phyloP scores from a whole-genome alignment of 208 protist species.

The Blastocrithidia nonstop region DNA sequence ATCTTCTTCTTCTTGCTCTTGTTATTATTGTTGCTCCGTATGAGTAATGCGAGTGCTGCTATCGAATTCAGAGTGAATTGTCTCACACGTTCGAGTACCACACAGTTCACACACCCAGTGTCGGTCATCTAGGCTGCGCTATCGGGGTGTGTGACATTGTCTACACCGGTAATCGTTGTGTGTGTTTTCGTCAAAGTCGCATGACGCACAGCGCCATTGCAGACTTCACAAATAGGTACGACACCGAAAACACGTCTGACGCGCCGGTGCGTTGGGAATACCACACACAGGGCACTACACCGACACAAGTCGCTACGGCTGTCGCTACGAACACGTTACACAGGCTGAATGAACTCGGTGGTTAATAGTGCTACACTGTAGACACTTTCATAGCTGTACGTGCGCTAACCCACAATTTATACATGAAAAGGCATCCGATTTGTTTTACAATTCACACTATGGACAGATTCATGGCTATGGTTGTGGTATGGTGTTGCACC shows the following conservation, averaged over 20 bases:
- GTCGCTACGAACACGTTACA: slow-evolving; percentile 11
- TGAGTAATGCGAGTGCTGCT: no score
- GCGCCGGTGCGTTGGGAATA: slow-evolving; percentile 25
- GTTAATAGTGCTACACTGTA: slow-evolving; percentile 4
- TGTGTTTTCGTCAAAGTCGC: slow-evolving; percentile 14
- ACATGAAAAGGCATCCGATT: slow-evolving; percentile 13
- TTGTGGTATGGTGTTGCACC: slow-evolving; percentile 23
- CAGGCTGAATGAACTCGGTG: slow-evolving; percentile 1
- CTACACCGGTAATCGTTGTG: slow-evolving; percentile 27
- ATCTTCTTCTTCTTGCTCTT: no score
- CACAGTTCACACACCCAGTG: slow-evolving; percentile 77
- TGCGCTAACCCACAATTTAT: slow-evolving; percentile 20
- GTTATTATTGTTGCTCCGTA: no score
- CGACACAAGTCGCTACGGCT: background rate
- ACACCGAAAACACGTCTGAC: slow-evolving; percentile 53
- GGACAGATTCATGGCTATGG: slow-evolving; percentile 29
- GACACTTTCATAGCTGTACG: slow-evolving; percentile 20
- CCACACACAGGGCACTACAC: slow-evolving; percentile 11
- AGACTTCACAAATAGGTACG: slow-evolving; percentile 22
- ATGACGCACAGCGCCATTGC: slow-evolving; percentile 48
- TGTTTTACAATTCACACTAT: slow-evolving; percentile 25
- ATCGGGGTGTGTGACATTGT: slow-evolving; percentile 15
- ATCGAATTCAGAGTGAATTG: slow-evolving; percentile 27
- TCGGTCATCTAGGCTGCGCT: slow-evolving; percentile 27
- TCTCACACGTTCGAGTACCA: slow-evolving; percentile 37